Evolutionary conservation across 1,284 basidiomycete genomes (phyloP).

Genomic region (Leucoagaricus sp.): DNA sequence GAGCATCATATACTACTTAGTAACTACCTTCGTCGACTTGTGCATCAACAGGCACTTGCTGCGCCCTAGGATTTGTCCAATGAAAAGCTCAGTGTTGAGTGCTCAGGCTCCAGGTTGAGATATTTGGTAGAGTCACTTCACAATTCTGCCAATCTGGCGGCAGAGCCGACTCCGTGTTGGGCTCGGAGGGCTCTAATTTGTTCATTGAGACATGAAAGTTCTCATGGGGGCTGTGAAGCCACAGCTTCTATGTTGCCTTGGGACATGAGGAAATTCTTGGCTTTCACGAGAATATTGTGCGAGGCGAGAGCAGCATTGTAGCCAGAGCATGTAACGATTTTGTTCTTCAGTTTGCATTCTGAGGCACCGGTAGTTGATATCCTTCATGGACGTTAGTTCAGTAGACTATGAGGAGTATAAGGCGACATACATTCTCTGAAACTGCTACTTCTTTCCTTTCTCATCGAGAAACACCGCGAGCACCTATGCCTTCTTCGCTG

Average conservation of each 20-base stretch:
- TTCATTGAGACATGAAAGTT: constrained; percentile 90
- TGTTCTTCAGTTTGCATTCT: constrained; percentile 85
- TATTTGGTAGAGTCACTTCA: no score
- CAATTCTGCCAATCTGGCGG: no score
- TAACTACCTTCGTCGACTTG: no score
- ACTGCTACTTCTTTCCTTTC: constrained; percentile 82
- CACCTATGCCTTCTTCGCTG: constrained; percentile 93
- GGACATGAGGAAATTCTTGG: constrained; percentile 99
- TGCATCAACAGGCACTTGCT: no score
- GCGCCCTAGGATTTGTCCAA: no score
- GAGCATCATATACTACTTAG: no score
- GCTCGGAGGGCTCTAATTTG: constrained; percentile 94
- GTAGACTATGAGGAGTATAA: not conserved
- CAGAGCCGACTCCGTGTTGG: no score
- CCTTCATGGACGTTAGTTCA: constrained; percentile 41
- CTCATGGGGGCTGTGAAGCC: constrained; percentile 91
- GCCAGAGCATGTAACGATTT: constrained; percentile 76
- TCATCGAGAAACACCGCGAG: constrained; percentile 87
- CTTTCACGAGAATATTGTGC: constrained; percentile 98
- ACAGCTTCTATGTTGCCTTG: constrained; percentile 99
- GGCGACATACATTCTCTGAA: constrained; percentile 82
- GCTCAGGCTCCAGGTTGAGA: no score
- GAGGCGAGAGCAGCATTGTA: constrained; percentile 86
- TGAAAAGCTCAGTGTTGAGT: no score
- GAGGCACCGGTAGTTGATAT: constrained; percentile 86